Conservation (phyloP, 2,329 filamentous ascomycete genomes). For the Stachybotrys chlorohalonatus region DNA sequence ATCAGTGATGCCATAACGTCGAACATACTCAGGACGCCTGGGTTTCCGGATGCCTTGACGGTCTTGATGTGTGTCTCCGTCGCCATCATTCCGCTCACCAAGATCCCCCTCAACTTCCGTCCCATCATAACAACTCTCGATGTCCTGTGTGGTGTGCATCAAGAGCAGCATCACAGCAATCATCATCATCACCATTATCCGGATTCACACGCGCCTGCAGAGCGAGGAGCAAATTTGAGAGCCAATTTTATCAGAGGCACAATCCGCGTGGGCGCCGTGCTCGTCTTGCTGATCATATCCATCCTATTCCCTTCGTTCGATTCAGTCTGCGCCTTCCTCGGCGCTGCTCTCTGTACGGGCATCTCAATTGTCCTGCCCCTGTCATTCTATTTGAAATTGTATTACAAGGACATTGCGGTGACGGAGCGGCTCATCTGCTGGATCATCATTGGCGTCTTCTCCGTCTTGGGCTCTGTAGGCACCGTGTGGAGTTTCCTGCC, state of each 20-base stretch:
- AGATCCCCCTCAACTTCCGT: conserved; percentile 83
- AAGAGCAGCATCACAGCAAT: conserved; percentile 20
- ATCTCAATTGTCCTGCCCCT: conserved; percentile 89
- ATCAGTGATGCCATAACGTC: conserved; percentile 84
- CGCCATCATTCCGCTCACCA: conserved; percentile 87
- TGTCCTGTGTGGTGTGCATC: conserved; percentile 66
- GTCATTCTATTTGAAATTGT: conserved; percentile 84
- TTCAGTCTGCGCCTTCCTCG: conserved; percentile 84
- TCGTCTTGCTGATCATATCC: conserved; percentile 69
- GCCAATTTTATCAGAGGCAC: conserved; percentile 41
- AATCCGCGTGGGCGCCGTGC: conserved; percentile 56
- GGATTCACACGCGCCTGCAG: conserved; percentile 7
- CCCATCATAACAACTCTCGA: conserved; percentile 83
- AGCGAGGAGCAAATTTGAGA: conserved; percentile 35
- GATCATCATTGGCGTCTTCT: conserved; percentile 59
- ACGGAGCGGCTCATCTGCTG: conserved; percentile 60
- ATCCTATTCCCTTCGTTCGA: conserved; percentile 68
- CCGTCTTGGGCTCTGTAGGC: conserved; percentile 61
- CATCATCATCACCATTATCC: conserved; percentile 21
- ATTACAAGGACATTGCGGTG: conserved; percentile 58
- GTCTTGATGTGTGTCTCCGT: conserved; percentile 78
- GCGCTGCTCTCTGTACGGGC: conserved; percentile 81
- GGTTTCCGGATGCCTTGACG: conserved; percentile 67
- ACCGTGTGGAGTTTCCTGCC: conserved; percentile 87
- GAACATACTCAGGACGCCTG: conserved; percentile 68